A percentile compares a stretch with the other conserved stretches of the same genome.
phyloP scores from a whole-genome alignment of 2,329 filamentous ascomycete genomes.

The Pestalotiopsis sp. region DNA sequence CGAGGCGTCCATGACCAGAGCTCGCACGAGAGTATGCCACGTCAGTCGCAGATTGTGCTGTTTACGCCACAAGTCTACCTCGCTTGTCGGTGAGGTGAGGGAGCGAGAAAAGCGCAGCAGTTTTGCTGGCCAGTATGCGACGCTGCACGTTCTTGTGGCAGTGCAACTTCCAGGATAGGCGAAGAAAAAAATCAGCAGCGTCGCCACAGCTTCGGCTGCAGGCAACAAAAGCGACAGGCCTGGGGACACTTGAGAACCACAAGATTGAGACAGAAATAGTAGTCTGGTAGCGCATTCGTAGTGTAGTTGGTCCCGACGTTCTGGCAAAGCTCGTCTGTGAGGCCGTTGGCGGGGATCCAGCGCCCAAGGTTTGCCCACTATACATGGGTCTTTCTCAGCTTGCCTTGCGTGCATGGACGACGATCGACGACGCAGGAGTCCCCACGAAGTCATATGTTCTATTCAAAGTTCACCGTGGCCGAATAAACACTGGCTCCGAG shows the following conservation, averaged over 20 bases:
- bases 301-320: slow-evolving; percentile 12
- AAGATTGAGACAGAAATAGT: neutral
- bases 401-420: slow-evolving; percentile 20
- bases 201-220: slow-evolving; percentile 24
- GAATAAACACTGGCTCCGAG: neutral
- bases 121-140: slow-evolving; percentile 3
- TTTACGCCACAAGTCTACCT: slow-evolving; percentile 10
- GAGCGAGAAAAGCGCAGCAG: neutral
- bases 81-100: slow-evolving; percentile 5
- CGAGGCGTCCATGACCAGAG: neutral
- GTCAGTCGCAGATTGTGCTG: slow-evolving; percentile 1
- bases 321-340: slow-evolving; percentile 10
- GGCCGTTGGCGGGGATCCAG: slow-evolving; percentile 9
- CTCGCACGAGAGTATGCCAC: slow-evolving; percentile 11
- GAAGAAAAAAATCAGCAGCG: neutral
- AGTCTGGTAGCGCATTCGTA: slow-evolving; percentile 4
- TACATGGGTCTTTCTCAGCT: slow-evolving; percentile 34
- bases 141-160: slow-evolving; percentile 7
- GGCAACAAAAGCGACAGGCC: slow-evolving; percentile 25
- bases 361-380: slow-evolving; percentile 14
- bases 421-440: slow-evolving; percentile 17
- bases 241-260: neutral
- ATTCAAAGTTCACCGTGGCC: neutral
- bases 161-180: neutral
- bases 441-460: slow-evolving; percentile 2